Evolutionary conservation across 768 basidiomycete species (phyloP), one percentile per base, ranked within the genome.

Genomic region (Nevesoporus exiguus): DNA sequence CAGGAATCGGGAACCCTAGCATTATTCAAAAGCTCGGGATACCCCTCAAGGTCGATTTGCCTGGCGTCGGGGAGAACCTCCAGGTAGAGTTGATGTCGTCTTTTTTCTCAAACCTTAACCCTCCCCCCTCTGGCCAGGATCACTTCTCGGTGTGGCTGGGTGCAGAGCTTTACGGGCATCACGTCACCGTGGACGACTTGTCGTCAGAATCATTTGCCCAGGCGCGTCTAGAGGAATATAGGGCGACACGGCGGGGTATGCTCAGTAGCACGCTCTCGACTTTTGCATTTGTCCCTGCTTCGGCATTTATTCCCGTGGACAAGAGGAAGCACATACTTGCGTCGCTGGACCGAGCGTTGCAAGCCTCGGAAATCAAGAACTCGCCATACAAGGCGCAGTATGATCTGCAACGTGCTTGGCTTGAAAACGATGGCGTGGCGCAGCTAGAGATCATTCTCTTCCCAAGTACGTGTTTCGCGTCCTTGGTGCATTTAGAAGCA

Each of bases 371-470:
- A 22, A 55, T 63, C 21, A 52, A 49, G 31, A 47, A 60, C 27
- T 57, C 56, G 21, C 54, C 56, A n/a, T 55, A 51, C 17, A 61
- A 47, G 47, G 29, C 39, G 19, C 40, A 52, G 52, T 58, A 60
- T 22, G 51, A 60, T 1, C 22, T 65, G 22, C 65, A 56, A 27
- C 25, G 59, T 17, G 21, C 57, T 2, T 61, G 51, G 55, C 47
- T 61, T 19, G 65, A 54, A 37, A 63, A 63, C 19, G 52, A 63
- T 30, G 47, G 46, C 2, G 49, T 60, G 7, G 52, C 57, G 11
- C 62, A 63, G 27, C 17, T 57, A 41, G 58, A 56, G 49, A 59
- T 60, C 24, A 39, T 55, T 49, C 47, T 67, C 27, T 61, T 55
- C 40, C 49, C 52, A 41, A 57, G 56, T 63, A 60, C 52, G 29